Conservation (phyloP, 2,329 filamentous ascomycete genomes). For the Monosporascus sp. region DNA sequence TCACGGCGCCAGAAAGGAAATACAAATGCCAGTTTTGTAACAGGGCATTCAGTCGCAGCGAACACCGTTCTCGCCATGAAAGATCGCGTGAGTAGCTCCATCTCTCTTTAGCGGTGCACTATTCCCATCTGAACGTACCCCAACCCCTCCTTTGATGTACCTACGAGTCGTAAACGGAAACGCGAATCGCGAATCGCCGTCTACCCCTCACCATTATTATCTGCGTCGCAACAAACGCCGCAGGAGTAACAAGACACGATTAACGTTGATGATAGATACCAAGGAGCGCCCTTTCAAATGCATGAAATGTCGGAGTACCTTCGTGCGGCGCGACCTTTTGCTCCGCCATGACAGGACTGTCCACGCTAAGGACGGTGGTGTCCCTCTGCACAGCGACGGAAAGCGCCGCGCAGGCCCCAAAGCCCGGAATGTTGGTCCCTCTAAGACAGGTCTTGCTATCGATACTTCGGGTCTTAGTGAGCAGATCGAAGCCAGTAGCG, state of each 20-base stretch:
- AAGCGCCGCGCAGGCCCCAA: constrained; percentile 76
- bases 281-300: constrained; percentile 99
- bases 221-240: constrained; percentile 10
- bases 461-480: constrained; percentile 77
- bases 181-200: neutral
- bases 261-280: constrained; percentile 59
- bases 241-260: constrained; percentile 19
- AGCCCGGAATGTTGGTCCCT: constrained; percentile 57
- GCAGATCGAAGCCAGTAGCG: constrained; percentile 86
- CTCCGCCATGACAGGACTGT: constrained; percentile 97
- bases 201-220: constrained; percentile 7
- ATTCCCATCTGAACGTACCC: constrained; percentile 4
- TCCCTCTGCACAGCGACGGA: constrained; percentile 88
- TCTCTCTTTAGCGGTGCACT: constrained; percentile 7
- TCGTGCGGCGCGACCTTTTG: constrained; percentile 92
- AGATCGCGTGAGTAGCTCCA: constrained; percentile 77
- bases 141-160: constrained; percentile 17
- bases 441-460: constrained; percentile 73
- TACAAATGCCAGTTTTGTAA: constrained; percentile 99
- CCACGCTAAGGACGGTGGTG: constrained; percentile 94
- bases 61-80: constrained; percentile 95
- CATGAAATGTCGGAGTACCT: constrained; percentile 95
- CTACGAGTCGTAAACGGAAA: neutral
- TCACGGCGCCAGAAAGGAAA: constrained; percentile 81
- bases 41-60: constrained; percentile 92